Evolutionary conservation across 2,329 filamentous ascomycete species (phyloP).

Genomic region (Pochonia chlamydosporia): DNA sequence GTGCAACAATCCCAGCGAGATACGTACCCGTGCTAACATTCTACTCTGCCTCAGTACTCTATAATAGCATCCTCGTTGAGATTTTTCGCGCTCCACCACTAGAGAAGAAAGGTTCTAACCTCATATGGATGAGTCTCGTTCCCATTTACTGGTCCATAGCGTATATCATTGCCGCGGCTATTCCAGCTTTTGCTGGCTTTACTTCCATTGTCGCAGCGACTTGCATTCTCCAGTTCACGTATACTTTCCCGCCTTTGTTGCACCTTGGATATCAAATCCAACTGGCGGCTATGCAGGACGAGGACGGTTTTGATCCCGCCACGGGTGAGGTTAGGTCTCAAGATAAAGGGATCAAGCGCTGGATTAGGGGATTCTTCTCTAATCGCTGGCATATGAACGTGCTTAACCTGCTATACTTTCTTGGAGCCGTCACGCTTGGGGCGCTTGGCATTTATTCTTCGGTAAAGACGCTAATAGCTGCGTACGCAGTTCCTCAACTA

Average conservation of each 20-base stretch:
- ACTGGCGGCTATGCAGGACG: constrained; percentile 8
- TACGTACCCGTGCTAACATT: background rate
- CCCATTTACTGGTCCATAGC: constrained; percentile 52
- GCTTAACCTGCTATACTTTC: background rate
- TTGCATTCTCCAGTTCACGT: constrained; percentile 52
- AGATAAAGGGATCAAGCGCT: background rate
- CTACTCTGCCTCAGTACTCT: constrained; percentile 31
- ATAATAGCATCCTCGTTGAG: constrained; percentile 44
- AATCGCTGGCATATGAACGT: background rate
- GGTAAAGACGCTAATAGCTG: background rate
- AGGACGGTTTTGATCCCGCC: constrained; percentile 8
- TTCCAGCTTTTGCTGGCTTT: constrained; percentile 45
- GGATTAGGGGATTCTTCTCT: background rate
- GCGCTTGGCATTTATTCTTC: background rate
- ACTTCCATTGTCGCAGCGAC: constrained; percentile 44
- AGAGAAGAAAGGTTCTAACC: constrained; percentile 39
- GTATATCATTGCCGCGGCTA: constrained; percentile 46
- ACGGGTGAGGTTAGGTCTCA: background rate
- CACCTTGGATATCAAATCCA: constrained; percentile 10
- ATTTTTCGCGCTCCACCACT: constrained; percentile 42
- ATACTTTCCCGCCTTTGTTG: constrained; percentile 46
- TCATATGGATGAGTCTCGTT: constrained; percentile 41
- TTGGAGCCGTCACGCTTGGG: background rate
- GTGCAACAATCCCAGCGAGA: background rate
- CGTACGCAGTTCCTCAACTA: background rate